phyloP scores from a whole-genome alignment of 1,284 basidiomycete species.

The Sphagnurus paluster region DNA sequence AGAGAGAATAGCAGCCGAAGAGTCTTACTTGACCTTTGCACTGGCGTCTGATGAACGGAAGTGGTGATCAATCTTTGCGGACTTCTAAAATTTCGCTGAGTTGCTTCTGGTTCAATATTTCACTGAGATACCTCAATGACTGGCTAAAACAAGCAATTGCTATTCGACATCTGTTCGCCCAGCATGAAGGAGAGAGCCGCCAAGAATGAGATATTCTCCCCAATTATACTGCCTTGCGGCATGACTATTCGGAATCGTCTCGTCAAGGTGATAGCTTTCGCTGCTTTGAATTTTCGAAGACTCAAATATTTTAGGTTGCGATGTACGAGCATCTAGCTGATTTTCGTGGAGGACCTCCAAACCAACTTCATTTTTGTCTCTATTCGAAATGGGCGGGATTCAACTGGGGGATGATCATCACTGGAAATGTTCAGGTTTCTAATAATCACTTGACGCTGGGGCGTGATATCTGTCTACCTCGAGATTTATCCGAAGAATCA shows the following conservation, averaged over 20 bases:
- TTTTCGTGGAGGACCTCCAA: constrained; percentile 74
- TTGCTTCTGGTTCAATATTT: too few relatives aligned
- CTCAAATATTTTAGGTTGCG: constrained; percentile 53
- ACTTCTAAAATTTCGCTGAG: constrained; percentile 14
- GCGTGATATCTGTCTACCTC: constrained; percentile 74
- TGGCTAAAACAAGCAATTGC: too few relatives aligned
- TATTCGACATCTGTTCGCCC: background rate
- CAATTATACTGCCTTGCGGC: constrained; percentile 20
- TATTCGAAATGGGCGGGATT: constrained; percentile 80
- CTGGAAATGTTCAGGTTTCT: constrained; percentile 87
- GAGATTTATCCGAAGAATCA: constrained; percentile 37
- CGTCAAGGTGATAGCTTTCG: constrained; percentile 15
- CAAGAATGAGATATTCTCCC: constrained; percentile 13
- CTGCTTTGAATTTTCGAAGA: background rate
- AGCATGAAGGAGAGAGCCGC: constrained; percentile 3
- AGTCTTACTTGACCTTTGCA: too few relatives aligned
- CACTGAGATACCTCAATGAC: too few relatives aligned
- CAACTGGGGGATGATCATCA: constrained; percentile 88
- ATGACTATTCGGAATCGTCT: constrained; percentile 16
- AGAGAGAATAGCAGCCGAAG: constrained; percentile 1
- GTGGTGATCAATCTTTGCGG: too few relatives aligned
- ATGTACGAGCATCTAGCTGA: constrained; percentile 83
- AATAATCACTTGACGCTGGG: constrained; percentile 75
- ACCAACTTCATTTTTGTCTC: constrained; percentile 59
- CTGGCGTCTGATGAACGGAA: background rate